Evolutionary conservation across 331 rosid species (phyloP), one percentile per base, ranked within the genome.

Genomic region (Quercus tomentella): DNA sequence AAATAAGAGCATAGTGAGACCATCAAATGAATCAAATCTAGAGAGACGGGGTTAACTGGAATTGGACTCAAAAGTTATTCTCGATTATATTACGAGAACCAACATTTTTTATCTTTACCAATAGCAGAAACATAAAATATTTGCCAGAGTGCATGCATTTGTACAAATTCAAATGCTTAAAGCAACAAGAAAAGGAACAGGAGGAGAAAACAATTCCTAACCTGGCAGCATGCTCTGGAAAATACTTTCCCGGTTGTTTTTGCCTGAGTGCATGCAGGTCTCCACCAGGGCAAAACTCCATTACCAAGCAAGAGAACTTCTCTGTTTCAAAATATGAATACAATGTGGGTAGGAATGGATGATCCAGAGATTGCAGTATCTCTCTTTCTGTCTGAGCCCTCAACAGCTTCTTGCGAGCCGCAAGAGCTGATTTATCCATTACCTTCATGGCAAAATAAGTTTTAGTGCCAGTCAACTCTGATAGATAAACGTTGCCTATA

Each of bases 261-360:
- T 95, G 99, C 80, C 99, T 82, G 79, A 93, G 94, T 11, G 92
- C 94, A 72, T 95, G 97, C 73, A 95, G 87, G 70, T 95, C 99
- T 65, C 99, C 99, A 43, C 97, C 99, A 1, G 99, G 96, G 80
- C 99, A 95, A 62, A 90, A 93, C 86, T 95, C 99, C 97, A 95
- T 93, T n/a, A 91, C 91, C 89, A 95, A 87, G 87, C 96, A 95
- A 41, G 97, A 86, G 87, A 89, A 91, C 72, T 89, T 87, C 12
- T 90, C 94, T 1, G 97, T 91, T 85, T 93, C 99, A 67, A 93
- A 95, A 77, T 93, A 91, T 0, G 99, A 70, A 61, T 95, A 93
- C 73, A 95, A 83, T 26, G 99, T 88, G 11, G 99, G 99, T 25
- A 95, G 85, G 83, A 95, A 95, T 5, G 99, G 99, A 85, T 95